A percentile compares a stretch with the other conserved stretches of the same genome.
phyloP scores from a whole-genome alignment of 2,329 filamentous ascomycete species.

The Clonostachys solani region DNA sequence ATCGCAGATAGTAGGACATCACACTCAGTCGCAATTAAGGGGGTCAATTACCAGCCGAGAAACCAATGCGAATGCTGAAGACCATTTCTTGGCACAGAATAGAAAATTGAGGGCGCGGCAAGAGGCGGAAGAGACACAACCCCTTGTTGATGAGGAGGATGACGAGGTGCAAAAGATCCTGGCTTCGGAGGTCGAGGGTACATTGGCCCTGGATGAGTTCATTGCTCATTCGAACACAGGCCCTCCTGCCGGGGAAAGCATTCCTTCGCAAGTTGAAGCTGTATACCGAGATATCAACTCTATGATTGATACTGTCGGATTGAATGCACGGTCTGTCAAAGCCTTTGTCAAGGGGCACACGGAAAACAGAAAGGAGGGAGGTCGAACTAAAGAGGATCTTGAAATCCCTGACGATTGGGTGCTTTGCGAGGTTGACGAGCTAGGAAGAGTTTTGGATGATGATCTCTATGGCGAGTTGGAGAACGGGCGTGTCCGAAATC shows the following conservation, averaged over 20 bases:
- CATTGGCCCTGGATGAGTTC: conserved; percentile 61
- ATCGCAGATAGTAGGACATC: conserved; percentile 41
- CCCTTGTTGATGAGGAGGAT: conserved; percentile 65
- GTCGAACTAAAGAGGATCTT: conserved; percentile 62
- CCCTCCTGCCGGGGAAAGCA: conserved; percentile 48
- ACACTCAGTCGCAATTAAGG: conserved; percentile 28
- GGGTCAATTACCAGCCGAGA: conserved; percentile 33
- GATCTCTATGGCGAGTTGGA: conserved; percentile 63
- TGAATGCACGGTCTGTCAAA: conserved; percentile 70
- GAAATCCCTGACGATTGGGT: conserved; percentile 67
- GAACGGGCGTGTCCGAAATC: conserved; percentile 62
- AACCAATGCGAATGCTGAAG: conserved; percentile 27
- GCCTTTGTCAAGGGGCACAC: conserved; percentile 65
- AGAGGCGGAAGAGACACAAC: conserved; percentile 51
- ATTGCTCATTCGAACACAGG: conserved; percentile 56
- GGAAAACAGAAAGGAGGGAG: conserved; percentile 44
- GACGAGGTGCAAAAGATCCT: conserved; percentile 63
- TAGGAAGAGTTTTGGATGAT: conserved; percentile 59
- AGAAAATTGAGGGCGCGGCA: conserved; percentile 47
- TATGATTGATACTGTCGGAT: conserved; percentile 89
- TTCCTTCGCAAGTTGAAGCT: conserved; percentile 60
- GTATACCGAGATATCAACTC: conserved; percentile 80
- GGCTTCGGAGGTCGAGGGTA: conserved; percentile 55
- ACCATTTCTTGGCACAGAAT: conserved; percentile 45
- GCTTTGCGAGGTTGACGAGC: conserved; percentile 68